Evolutionary conservation across 805 yeast genomes (phyloP), one percentile per base, ranked within the genome.

Genomic region (Maudiozyma barnettii): DNA sequence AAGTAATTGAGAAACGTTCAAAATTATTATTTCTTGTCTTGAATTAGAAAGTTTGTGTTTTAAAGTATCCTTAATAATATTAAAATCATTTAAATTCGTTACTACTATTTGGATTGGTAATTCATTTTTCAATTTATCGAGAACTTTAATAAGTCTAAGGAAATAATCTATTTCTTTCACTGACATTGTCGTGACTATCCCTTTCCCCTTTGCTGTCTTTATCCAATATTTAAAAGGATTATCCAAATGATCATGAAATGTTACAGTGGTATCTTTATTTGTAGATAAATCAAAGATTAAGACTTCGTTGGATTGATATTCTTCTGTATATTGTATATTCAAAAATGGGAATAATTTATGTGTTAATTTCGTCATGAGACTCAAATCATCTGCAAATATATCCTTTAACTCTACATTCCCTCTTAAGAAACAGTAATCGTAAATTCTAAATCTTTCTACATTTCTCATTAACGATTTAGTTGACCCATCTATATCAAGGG

Each of bases 41-140:
- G 57, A 53, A 13, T 31, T 33, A 7, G 7, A 7, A n/a, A 39
- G 10, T 9, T 21, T 23, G 16, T 14, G 10, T 18, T 47, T 43
- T 1, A 51, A 47, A 23, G 39, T 36, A 6, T 26, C 23, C 4
- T 43, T 39, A n/a, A 60, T 18, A 19, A 46, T 48, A 16, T 39
- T 30, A 13, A 50, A 41, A 31, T 53, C 52, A 4, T 51, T 52
- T 16, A 39, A 14, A 31, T 65, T 68, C 44, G 63, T 62, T 44
- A 60, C 65, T n/a, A 73, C 56, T 6, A 73, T 51, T 57, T 73
- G 71, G 35, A 73, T 67, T 5, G 77, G 77, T 23, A 69, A 53
- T 12, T 44, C 49, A 53, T 71, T 73, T 1, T 64, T 62, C 10
- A 58, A 41, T 14, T 61, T 61, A 31, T 75, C 54, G 13, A 71